Percentiles rank a stretch among this genome's conserved stretches.
Conservation (phyloP, 805 yeast genomes). For the Debaryomyces maramus region DNA sequence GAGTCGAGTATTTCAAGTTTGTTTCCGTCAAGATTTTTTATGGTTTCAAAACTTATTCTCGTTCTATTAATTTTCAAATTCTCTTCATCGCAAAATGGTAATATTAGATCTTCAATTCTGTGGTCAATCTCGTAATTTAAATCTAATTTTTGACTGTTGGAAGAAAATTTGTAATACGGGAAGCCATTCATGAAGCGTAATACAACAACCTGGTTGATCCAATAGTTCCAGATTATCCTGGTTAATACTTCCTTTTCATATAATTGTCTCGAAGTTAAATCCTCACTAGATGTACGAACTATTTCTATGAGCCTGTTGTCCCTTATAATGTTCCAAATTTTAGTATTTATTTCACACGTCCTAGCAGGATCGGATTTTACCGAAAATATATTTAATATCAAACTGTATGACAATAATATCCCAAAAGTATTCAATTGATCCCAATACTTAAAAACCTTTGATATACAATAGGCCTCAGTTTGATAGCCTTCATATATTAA, state of each 20-base stretch:
- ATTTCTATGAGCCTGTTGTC: constrained; percentile 19
- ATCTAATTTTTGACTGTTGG: constrained; percentile 7
- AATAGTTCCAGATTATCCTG: constrained; percentile 26
- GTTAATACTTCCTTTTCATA: constrained; percentile 23
- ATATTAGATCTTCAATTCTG: constrained; percentile 13
- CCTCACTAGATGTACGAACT: constrained; percentile 1
- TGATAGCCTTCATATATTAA: constrained; percentile 1
- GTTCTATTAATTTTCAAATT: constrained; percentile 7
- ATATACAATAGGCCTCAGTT: constrained; percentile 24
- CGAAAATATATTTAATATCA: constrained; percentile 15
- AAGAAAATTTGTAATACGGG: constrained; percentile 17
- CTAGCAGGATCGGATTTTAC: constrained; percentile 11
- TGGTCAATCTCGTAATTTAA: constrained; percentile 14
- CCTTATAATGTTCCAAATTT: constrained; percentile 20
- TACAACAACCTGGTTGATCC: constrained; percentile 13
- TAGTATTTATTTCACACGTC: constrained; percentile 14
- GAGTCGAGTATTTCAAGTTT: constrained; percentile 7
- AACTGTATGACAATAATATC: constrained; percentile 21
- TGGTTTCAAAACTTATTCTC: constrained; percentile 12
- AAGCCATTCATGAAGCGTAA: constrained; percentile 19
- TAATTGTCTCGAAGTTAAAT: constrained; percentile 17
- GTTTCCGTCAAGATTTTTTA: constrained; percentile 1
- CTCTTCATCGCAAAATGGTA: constrained; percentile 17
- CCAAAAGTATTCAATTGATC: constrained; percentile 29
- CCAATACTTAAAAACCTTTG: constrained; percentile 18